A percentile compares a stretch with the other conserved stretches of the same genome.
These are phyloP conservation scores for Chaetomiaceae sp. DNA, from an alignment of 2,329 filamentous ascomycete genomes.

Conservation along the genomic window DNA sequence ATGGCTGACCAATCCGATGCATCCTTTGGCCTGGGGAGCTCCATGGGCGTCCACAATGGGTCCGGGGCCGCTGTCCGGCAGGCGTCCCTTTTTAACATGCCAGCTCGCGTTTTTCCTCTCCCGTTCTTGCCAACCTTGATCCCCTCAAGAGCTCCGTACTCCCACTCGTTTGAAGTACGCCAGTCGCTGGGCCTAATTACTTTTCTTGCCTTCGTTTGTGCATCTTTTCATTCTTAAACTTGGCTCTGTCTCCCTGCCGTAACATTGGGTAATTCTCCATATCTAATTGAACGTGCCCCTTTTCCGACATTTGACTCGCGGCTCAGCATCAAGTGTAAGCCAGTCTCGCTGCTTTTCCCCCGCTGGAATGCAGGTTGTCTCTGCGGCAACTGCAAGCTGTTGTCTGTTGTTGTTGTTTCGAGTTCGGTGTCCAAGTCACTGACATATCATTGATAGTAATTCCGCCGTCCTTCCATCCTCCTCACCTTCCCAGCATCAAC, in stretches of 20 bases:
- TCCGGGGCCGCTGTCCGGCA: slow-evolving; percentile 8
- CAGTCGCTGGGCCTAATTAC: slow-evolving; percentile 2
- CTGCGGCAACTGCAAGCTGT: slow-evolving; percentile 10
- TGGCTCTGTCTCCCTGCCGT: background rate
- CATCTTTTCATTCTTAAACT: slow-evolving; percentile 6
- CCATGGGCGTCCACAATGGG: slow-evolving; percentile 17
- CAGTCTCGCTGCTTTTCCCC: background rate
- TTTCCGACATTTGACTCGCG: background rate
- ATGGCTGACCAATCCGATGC: slow-evolving; percentile 9
- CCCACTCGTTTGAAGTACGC: slow-evolving; percentile 23
- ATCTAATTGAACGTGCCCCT: background rate
- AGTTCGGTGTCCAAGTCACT: slow-evolving; percentile 3
- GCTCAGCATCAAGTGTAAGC: slow-evolving; percentile 4
- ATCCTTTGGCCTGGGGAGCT: slow-evolving; percentile 17
- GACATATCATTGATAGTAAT: slow-evolving; percentile 11
- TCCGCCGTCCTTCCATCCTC: slow-evolving; percentile 3
- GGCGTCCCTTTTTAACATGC: slow-evolving; percentile 16
- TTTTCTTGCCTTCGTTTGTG: slow-evolving; percentile 22
- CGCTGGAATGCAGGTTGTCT: slow-evolving; percentile 10
- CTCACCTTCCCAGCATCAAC: background rate
- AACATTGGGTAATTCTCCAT: slow-evolving; percentile 8
- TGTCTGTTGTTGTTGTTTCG: background rate
- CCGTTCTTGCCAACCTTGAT: slow-evolving; percentile 9
- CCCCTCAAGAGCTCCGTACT: slow-evolving; percentile 16
- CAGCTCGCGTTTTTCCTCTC: slow-evolving; percentile 16